Evolutionary conservation across 2,329 filamentous ascomycete genomes (phyloP).

Genomic region (Phialophora macrospora): DNA sequence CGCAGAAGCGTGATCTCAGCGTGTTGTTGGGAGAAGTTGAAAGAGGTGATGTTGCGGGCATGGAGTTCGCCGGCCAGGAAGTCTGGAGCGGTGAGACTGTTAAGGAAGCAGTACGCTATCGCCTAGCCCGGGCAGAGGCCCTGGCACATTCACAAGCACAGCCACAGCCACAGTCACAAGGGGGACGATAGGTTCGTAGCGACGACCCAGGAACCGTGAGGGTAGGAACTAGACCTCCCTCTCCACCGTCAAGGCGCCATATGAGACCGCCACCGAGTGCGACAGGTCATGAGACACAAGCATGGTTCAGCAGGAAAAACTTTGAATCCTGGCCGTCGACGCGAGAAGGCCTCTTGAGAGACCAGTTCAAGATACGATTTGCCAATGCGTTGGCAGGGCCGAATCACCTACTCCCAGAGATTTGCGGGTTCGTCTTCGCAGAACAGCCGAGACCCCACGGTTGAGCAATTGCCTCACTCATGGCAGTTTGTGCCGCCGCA

Average conservation of each 20-base stretch:
- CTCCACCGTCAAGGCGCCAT: not conserved
- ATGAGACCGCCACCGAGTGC: not conserved
- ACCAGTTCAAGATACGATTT: not conserved
- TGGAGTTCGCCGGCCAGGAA: constrained; percentile 58
- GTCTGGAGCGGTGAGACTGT: constrained; percentile 68
- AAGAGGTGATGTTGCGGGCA: constrained; percentile 59
- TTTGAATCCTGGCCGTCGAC: not conserved
- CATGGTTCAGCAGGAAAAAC: not conserved
- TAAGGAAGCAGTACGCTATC: constrained; percentile 65
- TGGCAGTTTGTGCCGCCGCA: not conserved
- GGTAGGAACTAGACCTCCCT: not conserved
- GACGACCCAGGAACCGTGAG: not conserved
- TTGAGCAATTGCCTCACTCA: not conserved
- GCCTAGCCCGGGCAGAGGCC: constrained; percentile 58
- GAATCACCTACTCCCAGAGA: not conserved
- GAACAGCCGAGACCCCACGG: not conserved
- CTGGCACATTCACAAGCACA: not conserved
- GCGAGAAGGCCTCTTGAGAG: not conserved
- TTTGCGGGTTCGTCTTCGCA: not conserved
- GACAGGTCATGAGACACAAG: not conserved
- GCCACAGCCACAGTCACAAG: not conserved
- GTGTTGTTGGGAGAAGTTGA: constrained; percentile 82
- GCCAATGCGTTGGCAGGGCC: not conserved
- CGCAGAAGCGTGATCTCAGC: constrained; percentile 88
- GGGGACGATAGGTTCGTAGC: constrained; percentile 3